Evolutionary conservation across 2,329 filamentous ascomycete species (phyloP).

Genomic region (Cytospora chrysosperma): DNA sequence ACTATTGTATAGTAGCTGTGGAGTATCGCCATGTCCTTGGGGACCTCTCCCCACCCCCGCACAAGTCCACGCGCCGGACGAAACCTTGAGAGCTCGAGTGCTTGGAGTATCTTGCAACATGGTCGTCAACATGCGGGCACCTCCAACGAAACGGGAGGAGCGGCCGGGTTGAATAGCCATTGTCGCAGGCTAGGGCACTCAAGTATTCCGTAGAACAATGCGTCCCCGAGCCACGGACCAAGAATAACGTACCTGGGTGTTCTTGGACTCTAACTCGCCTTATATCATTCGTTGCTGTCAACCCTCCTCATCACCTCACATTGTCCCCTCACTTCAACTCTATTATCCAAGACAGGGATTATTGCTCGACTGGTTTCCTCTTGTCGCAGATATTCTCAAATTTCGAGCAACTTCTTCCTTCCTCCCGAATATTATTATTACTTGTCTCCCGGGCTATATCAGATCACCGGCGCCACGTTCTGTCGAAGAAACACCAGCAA

Average conservation of each 20-base stretch:
- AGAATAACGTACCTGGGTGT: background rate
- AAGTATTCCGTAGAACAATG: slow-evolving; percentile 2
- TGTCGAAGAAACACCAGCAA: slow-evolving; percentile 1
- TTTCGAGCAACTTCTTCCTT: background rate
- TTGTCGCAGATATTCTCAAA: background rate
- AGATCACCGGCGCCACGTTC: background rate
- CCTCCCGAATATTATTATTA: background rate
- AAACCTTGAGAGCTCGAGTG: background rate
- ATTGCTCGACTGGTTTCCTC: background rate
- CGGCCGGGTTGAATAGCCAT: slow-evolving; percentile 7
- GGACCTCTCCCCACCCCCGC: slow-evolving; percentile 6
- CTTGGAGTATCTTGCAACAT: slow-evolving; percentile 3
- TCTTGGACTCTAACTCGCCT: slow-evolving; percentile 12
- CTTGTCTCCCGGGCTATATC: background rate
- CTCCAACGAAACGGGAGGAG: slow-evolving; percentile 2
- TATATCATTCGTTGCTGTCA: slow-evolving; percentile 16
- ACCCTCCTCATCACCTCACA: slow-evolving; percentile 12
- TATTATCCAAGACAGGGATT: background rate
- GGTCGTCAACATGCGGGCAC: slow-evolving; percentile 10
- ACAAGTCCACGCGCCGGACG: slow-evolving; percentile 5
- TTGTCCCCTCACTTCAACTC: slow-evolving; percentile 4
- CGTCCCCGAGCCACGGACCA: background rate
- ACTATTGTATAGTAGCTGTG: background rate
- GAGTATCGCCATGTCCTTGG: background rate
- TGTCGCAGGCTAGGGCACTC: background rate